Evolutionary conservation across 352 stramenopile genomes (phyloP).

Genomic region (Pythium chondricola): DNA sequence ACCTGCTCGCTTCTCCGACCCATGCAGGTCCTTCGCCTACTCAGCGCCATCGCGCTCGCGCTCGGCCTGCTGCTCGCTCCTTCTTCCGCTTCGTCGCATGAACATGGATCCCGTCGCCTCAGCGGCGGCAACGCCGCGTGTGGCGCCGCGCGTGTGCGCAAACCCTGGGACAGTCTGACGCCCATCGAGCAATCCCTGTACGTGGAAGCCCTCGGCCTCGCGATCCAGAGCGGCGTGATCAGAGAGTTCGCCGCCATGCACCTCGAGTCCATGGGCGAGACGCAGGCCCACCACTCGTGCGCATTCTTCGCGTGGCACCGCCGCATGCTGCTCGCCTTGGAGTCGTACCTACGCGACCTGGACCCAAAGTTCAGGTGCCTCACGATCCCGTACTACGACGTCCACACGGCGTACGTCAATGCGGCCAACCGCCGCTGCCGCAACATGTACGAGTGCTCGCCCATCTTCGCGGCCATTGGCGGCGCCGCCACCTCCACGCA

Average conservation of each 20-base stretch:
- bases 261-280: constrained; percentile 35
- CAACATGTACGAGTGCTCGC: constrained; percentile 60
- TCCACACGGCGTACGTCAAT: constrained; percentile 56
- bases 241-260: constrained; percentile 46
- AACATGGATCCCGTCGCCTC: constrained; percentile 35
- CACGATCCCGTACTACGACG: constrained; percentile 76
- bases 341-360: constrained; percentile 57
- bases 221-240: constrained; percentile 34
- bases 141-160: constrained; percentile 32
- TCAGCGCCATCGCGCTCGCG: background rate
- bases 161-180: constrained; percentile 39
- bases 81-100: constrained; percentile 14
- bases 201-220: constrained; percentile 38
- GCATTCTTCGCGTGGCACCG: constrained; percentile 66
- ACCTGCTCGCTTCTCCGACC: background rate
- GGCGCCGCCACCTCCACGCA: constrained; percentile 17
- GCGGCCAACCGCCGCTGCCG: constrained; percentile 34
- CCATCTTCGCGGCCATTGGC: constrained; percentile 47
- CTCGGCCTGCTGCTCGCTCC: background rate
- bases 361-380: constrained; percentile 52
- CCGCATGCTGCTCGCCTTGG: constrained; percentile 52
- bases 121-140: constrained; percentile 47
- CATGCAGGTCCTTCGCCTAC: constrained; percentile 1
- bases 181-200: constrained; percentile 46
- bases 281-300: constrained; percentile 48